Conservation (phyloP, 73 alveolate genomes). For the Urostyla sp. region DNA sequence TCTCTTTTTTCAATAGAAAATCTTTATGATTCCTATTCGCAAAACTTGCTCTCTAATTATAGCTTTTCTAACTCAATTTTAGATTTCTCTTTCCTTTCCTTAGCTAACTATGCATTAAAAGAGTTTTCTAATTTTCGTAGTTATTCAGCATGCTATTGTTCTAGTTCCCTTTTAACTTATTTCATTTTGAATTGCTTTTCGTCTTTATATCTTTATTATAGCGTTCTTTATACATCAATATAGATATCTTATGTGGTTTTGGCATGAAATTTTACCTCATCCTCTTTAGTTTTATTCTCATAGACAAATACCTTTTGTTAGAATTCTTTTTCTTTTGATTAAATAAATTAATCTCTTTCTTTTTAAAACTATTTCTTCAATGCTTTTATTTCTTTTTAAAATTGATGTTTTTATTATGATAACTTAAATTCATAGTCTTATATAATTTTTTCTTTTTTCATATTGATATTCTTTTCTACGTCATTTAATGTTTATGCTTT, state of each 20-base stretch:
- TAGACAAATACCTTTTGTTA: background rate
- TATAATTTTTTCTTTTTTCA: constrained; percentile 1
- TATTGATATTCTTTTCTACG: constrained; percentile 8
- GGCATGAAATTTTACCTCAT: constrained; percentile 30
- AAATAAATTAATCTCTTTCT: background rate
- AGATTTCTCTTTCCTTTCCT: constrained; percentile 34
- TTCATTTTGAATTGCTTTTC: constrained; percentile 22
- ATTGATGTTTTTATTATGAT: background rate
- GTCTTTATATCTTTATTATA: constrained; percentile 10
- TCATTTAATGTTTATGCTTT: constrained; percentile 4
- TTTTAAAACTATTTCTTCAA: background rate
- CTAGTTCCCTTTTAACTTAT: background rate
- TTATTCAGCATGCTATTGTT: constrained; percentile 11
- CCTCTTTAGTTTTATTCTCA: constrained; percentile 1
- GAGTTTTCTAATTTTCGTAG: constrained; percentile 1
- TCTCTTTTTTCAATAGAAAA: too few species aligned
- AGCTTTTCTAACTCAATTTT: constrained; percentile 22
- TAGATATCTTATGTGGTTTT: constrained; percentile 8
- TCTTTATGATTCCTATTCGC: too few species aligned
- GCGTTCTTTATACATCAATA: constrained; percentile 31
- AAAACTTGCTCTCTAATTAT: constrained; percentile 21
- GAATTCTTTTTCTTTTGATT: constrained; percentile 9
- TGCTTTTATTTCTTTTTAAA: background rate
- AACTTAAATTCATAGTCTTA: constrained; percentile 20
- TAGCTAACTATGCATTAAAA: constrained; percentile 15